Evolutionary conservation across 768 basidiomycete genomes (phyloP), one percentile per base, ranked within the genome.

Genomic region (Boletus rubescentipes): DNA sequence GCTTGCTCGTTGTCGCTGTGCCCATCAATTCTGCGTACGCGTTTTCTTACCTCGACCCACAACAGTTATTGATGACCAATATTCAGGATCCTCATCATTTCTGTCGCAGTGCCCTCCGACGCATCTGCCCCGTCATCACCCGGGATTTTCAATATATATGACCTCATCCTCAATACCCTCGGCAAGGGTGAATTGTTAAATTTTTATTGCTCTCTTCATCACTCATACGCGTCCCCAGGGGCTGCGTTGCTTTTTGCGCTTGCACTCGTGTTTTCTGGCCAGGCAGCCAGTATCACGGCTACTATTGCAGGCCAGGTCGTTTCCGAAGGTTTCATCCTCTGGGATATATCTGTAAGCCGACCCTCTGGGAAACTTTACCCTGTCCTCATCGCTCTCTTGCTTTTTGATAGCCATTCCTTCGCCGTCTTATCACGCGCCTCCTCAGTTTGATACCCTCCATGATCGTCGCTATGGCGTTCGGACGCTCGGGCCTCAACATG

Each of bases 391-490:
- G 3, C 26, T 26, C 26, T 3, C 26, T 26, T 26, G 26, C 26
- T 6, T 26, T 26, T 6, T 26, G 26, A 2, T 23, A 70, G 66
- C 69, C 68, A 15, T 61, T 72, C 38, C 32, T 76, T 23, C 71
- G 80, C 8, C 68, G 79, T n/a, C 55, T 78, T 6, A 30, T 75
- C 37, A 81, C 80, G 7, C 72, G 78, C 7, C 60, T 74, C 7
- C 73, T 81, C 51, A 70, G 75, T 30, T 72, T 80, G 45, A 62
- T 80, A 26, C 80, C 79, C 3, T 69, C 75, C 14, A 65, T 75
- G 29, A 65, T 73, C 31, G 74, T 82, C 16, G 75, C 78, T 1
- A 64, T 74, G n/a, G 64, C 73, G 4, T 73, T 77, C 31, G 79
- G 79, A 1, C 61, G 67, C n/a, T 29, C 63, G 0, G 79, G 79